Base-by-base conservation (phyloP, 345 rosid genomes). In the Salix koriyanagi region DNA sequence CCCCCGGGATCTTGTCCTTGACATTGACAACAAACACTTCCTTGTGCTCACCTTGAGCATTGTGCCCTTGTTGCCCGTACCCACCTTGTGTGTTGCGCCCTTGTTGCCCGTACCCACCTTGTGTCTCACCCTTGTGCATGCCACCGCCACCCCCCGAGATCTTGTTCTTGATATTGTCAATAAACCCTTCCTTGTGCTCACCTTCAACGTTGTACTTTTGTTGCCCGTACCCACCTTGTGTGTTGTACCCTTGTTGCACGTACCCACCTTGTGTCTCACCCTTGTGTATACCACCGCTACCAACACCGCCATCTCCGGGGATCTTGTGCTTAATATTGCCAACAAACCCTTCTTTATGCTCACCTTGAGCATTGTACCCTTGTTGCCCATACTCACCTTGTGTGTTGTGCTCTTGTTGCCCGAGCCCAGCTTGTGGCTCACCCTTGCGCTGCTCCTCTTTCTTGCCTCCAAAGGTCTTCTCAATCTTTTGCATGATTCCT, bases 1-100 rank as follows among this genome's bases (percentile, higher is more conserved):
- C 85, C 0, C 92, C 90, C 18, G 77, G 88, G 83, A 89, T 78
- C 84, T 88, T 80, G 71, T 83, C 86, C 82, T 86, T 86, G 23
- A 86, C 32, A 86, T 87, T 83, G 52, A 81, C 88, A 19, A 82
- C 4, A 0, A 82, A 26, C 6, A 91, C 92, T 76, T 84, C 91
- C 83, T 88, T 88, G 75, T 83, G 73, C 8, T 84, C 15, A 11
- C 48, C 48, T 3, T 42, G 42, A 79, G 87, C 84, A 71, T 14
- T 58, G 48, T 69, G 61, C 11, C 71, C 9, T 4, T 37, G 41
- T 37, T 30, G 32, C 4, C 32, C 4, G 4, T 30, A 30, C 32
- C 32, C 32, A 30, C 32, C 32, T 30, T 30, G 32, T 30, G 32
- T 30, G n/a, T n/a, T n/a, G n/a, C n/a, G n/a, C n/a, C n/a, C n/a